Evolutionary conservation across 2,329 filamentous ascomycete genomes (phyloP).

Genomic region (Apiospora malaysiana): DNA sequence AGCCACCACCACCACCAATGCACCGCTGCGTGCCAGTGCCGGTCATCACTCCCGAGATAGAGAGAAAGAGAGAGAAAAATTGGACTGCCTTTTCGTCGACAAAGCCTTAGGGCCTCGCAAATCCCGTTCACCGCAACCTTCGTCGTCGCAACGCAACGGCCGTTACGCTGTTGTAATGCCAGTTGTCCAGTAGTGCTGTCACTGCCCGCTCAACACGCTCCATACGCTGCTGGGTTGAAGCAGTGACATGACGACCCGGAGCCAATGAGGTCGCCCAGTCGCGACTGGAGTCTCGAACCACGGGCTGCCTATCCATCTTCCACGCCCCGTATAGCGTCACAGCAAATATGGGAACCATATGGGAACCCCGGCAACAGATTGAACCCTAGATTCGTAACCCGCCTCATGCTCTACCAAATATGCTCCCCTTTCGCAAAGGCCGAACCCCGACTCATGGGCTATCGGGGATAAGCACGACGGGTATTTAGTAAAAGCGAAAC

Average conservation of each 20-base stretch:
- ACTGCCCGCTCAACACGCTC: background rate
- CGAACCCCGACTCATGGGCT: background rate
- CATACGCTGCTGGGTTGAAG: background rate
- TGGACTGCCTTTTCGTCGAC: background rate
- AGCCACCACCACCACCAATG: background rate
- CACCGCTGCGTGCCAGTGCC: background rate
- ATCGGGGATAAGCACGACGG: conserved; percentile 9
- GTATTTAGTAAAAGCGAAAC: conserved; percentile 10
- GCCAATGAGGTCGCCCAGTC: background rate
- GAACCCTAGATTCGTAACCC: background rate
- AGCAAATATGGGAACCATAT: background rate
- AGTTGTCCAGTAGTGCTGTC: background rate
- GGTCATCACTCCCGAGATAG: background rate
- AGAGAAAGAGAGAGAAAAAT: background rate
- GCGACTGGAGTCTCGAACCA: conserved; percentile 4
- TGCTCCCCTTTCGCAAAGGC: background rate
- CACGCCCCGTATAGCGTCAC: conserved; percentile 3
- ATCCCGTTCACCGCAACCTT: background rate
- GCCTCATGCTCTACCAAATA: too few species aligned
- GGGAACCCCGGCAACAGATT: background rate
- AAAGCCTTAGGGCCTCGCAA: background rate
- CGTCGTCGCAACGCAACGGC: background rate
- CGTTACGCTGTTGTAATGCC: background rate
- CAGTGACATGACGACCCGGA: background rate
- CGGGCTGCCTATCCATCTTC: background rate